phyloP scores from a whole-genome alignment of 495 filamentous ascomycete genomes.

The Lophiotrema nucula region DNA sequence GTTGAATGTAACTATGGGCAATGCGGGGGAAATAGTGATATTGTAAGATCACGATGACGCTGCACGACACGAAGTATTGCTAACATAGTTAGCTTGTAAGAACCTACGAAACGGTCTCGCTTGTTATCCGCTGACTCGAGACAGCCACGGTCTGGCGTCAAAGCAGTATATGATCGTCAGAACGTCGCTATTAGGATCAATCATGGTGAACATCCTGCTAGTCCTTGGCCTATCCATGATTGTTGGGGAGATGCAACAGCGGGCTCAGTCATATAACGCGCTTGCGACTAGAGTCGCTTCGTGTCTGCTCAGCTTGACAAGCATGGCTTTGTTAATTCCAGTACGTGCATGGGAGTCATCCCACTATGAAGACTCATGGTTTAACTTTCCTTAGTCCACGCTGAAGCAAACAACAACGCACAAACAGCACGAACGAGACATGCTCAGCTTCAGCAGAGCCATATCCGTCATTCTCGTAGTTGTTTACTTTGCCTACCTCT shows the following conservation, averaged over 20 bases:
- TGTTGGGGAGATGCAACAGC: background rate
- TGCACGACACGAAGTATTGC: no score
- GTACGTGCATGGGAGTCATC: background rate
- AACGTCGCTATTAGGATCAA: background rate
- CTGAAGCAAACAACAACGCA: background rate
- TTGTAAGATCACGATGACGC: no score
- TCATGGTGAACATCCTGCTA: background rate
- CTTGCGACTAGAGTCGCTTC: background rate
- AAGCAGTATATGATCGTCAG: background rate
- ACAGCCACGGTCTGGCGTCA: background rate
- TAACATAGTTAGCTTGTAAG: no score
- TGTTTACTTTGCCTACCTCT: background rate
- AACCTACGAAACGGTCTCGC: no score
- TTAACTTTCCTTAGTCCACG: background rate
- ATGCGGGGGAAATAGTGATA: background rate
- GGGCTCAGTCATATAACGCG: background rate
- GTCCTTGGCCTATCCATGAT: background rate
- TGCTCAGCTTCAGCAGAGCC: background rate
- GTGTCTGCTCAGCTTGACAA: background rate
- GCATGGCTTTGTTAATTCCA: background rate
- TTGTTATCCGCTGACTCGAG: background rate
- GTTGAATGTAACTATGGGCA: background rate
- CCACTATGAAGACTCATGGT: no score
- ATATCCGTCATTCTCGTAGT: background rate
- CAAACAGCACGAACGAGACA: background rate